Conservation (phyloP, 495 filamentous ascomycete species). For the Clohesyomyces aquaticus region DNA sequence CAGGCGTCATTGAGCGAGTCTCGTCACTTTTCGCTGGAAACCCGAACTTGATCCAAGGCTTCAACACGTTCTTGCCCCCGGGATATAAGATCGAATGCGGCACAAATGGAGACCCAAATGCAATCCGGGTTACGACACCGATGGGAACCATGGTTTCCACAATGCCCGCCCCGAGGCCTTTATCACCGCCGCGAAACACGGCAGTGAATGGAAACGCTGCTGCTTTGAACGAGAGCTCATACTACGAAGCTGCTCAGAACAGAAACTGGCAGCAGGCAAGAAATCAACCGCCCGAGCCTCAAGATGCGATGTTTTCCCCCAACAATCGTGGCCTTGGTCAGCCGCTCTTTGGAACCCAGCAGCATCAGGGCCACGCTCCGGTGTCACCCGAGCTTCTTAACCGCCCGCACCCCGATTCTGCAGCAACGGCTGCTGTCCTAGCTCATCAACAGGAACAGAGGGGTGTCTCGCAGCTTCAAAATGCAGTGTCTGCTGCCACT, state of each 20-base stretch:
- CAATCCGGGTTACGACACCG: slow-evolving; percentile 95
- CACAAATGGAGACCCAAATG: slow-evolving; percentile 85
- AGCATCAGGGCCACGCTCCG: slow-evolving; percentile 36
- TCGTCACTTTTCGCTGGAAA: slow-evolving; percentile 97
- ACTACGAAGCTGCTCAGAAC: slow-evolving; percentile 35
- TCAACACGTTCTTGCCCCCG: slow-evolving; percentile 97
- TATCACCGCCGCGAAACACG: slow-evolving; percentile 52
- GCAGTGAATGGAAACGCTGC: slow-evolving; percentile 35
- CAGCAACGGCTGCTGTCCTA: slow-evolving; percentile 56
- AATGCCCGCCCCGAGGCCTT: slow-evolving; percentile 57
- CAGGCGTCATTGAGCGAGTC: slow-evolving; percentile 95
- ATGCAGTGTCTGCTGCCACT: slow-evolving; percentile 67
- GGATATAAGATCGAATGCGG: slow-evolving; percentile 98
- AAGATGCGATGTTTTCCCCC: slow-evolving; percentile 45
- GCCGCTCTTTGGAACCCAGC: slow-evolving; percentile 44
- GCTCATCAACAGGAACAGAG: slow-evolving; percentile 79
- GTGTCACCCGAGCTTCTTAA: slow-evolving; percentile 51
- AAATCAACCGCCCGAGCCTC: slow-evolving; percentile 25
- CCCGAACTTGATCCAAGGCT: slow-evolving; percentile 94
- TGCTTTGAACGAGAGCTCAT: slow-evolving; percentile 27
- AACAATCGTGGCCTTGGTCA: slow-evolving; percentile 40
- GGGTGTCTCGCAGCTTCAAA: slow-evolving; percentile 78
- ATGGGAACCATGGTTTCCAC: slow-evolving; percentile 73
- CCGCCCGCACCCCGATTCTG: slow-evolving; percentile 49
- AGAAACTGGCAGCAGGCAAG: slow-evolving; percentile 30